phyloP scores from a whole-genome alignment of 2,329 filamentous ascomycete genomes.

The Podosphaera aphanis region DNA sequence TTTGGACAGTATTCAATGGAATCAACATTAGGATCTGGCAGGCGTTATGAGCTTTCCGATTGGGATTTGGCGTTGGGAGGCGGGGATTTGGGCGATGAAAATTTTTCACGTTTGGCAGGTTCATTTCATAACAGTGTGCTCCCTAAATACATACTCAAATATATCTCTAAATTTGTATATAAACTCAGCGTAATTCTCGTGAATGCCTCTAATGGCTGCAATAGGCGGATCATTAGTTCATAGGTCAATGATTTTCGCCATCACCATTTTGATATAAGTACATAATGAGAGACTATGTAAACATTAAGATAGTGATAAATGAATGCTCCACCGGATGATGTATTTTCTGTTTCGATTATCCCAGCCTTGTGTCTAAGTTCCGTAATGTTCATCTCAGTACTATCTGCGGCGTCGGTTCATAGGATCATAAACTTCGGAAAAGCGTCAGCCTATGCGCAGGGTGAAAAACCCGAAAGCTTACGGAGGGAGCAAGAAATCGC shows the following conservation, averaged over 20 bases:
- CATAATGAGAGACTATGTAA: not conserved
- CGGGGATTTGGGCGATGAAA: not conserved
- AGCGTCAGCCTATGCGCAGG: not conserved
- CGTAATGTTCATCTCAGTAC: too few species aligned
- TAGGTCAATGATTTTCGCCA: not conserved
- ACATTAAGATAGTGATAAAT: not conserved
- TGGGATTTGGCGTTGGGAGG: not conserved
- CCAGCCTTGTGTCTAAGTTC: too few species aligned
- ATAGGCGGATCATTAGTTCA: too few species aligned
- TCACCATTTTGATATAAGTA: too few species aligned
- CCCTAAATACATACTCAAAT: too few species aligned
- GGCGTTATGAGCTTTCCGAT: not conserved
- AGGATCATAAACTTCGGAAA: slow-evolving; percentile 2
- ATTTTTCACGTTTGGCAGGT: not conserved
- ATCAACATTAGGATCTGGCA: slow-evolving; percentile 47
- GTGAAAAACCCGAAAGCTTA: slow-evolving; percentile 17
- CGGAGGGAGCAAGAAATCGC: slow-evolving; percentile 44
- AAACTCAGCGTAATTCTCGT: not conserved
- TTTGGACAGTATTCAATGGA: slow-evolving; percentile 93
- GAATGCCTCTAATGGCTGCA: not conserved
- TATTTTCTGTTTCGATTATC: too few species aligned
- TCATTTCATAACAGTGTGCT: not conserved
- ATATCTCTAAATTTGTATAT: not conserved
- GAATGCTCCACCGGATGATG: too few species aligned
- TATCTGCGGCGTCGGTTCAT: slow-evolving; percentile 1